Percentiles rank a stretch among this genome's conserved stretches.
Evolutionary conservation across 352 stramenopile species (phyloP).

Genomic region (Phytophthora hibernalis): DNA sequence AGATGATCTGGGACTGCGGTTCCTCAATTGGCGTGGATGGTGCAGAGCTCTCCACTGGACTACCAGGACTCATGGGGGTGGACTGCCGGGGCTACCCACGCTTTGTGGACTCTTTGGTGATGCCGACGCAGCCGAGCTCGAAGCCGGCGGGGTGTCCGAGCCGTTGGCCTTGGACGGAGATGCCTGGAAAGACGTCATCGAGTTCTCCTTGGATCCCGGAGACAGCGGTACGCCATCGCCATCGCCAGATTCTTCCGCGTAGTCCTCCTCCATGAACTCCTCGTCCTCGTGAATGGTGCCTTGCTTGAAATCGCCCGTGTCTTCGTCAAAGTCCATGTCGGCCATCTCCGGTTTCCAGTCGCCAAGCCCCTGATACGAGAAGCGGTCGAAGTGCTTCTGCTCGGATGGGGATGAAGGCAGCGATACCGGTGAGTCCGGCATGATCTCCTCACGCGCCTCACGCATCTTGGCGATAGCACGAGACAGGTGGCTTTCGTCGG

Average conservation of each 20-base stretch:
- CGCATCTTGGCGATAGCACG: constrained; percentile 75
- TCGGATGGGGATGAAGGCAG: constrained; percentile 69
- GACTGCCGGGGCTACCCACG: constrained; percentile 42
- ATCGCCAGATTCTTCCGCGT: constrained; percentile 38
- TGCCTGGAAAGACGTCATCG: constrained; percentile 42
- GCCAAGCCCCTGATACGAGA: constrained; percentile 72
- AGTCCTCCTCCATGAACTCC: constrained; percentile 59
- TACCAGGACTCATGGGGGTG: constrained; percentile 41
- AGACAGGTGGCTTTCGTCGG: constrained; percentile 67
- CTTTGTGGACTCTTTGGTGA: constrained; percentile 50
- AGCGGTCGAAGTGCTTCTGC: constrained; percentile 78
- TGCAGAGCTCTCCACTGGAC: constrained; percentile 14
- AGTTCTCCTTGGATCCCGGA: constrained; percentile 48
- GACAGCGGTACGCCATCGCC: constrained; percentile 43
- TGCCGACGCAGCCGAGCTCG: constrained; percentile 44
- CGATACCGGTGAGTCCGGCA: constrained; percentile 75
- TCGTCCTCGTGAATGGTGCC: constrained; percentile 67
- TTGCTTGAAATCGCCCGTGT: constrained; percentile 60
- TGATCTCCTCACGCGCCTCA: constrained; percentile 73
- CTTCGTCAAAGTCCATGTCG: constrained; percentile 71
- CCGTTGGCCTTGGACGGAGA: constrained; percentile 43
- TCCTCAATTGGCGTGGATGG: constrained; percentile 32
- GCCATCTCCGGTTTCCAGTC: constrained; percentile 71
- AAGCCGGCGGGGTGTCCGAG: constrained; percentile 45
- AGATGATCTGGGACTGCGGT: constrained; percentile 49